Evolutionary conservation across 108 stramenopile species (phyloP).

Genomic region (Cyclotella choctawhatcheeana): DNA sequence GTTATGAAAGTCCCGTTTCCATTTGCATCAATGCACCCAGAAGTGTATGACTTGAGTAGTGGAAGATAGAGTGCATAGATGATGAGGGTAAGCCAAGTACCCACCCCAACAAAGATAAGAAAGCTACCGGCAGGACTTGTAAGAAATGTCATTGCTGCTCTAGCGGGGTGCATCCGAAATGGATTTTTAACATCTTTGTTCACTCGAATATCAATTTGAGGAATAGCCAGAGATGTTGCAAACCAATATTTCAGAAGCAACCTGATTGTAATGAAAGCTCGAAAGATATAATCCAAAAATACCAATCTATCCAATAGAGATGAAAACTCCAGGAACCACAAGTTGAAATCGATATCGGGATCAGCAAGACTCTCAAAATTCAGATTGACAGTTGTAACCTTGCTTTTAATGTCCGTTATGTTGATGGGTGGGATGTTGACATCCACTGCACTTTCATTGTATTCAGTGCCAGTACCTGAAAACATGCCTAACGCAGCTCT

Average conservation of each 20-base stretch:
- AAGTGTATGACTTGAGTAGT: conserved; percentile 37
- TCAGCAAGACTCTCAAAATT: conserved; percentile 40
- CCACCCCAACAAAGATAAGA: conserved; percentile 25
- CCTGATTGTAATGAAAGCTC: conserved; percentile 39
- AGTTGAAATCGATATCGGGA: conserved; percentile 49
- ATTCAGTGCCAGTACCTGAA: conserved; percentile 40
- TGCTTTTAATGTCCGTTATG: conserved; percentile 48
- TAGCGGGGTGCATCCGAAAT: conserved; percentile 41
- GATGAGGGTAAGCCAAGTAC: conserved; percentile 36
- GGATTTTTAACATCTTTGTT: conserved; percentile 48
- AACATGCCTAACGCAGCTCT: conserved; percentile 44
- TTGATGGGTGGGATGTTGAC: conserved; percentile 39
- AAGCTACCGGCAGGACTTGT: conserved; percentile 39
- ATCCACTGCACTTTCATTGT: conserved; percentile 27
- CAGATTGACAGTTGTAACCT: conserved; percentile 41
- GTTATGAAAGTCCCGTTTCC: conserved; percentile 53
- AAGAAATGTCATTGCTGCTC: conserved; percentile 28
- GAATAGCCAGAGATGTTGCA: conserved; percentile 45
- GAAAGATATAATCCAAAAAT: conserved; percentile 38
- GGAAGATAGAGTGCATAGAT: conserved; percentile 36
- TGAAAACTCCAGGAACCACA: conserved; percentile 42
- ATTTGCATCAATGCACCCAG: conserved; percentile 35
- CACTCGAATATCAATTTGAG: conserved; percentile 43
- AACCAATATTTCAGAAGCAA: conserved; percentile 51
- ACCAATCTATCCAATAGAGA: conserved; percentile 42